These are phyloP conservation scores for Corynascus novoguineensis DNA, from an alignment of 495 filamentous ascomycete genomes.

Conservation along the genomic window DNA sequence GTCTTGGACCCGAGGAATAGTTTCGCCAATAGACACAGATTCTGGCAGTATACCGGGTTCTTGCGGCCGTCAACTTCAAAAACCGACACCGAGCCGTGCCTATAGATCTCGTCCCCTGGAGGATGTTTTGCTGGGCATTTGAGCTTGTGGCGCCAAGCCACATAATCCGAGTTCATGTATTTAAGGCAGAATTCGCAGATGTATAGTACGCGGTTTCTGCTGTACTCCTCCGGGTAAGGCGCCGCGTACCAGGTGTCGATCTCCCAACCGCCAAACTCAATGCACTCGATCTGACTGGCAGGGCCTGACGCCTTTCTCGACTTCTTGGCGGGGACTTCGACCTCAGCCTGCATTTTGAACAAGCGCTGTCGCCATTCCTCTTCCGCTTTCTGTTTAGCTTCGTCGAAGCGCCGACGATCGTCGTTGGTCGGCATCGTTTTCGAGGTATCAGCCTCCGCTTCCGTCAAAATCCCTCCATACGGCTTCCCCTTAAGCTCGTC, in stretches of 20 bases:
- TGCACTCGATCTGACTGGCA: constrained; percentile 94
- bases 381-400: constrained; percentile 81
- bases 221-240: constrained; percentile 97
- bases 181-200: constrained; percentile 99
- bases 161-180: constrained; percentile 98
- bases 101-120: constrained; percentile 95
- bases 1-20: constrained; percentile 96
- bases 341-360: constrained; percentile 43
- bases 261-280: constrained; percentile 94
- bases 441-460: constrained; percentile 84
- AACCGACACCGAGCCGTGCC: constrained; percentile 86
- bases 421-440: constrained; percentile 73
- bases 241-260: constrained; percentile 99
- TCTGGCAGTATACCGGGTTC: constrained; percentile 96
- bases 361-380: constrained; percentile 72
- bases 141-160: constrained; percentile 94
- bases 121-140: constrained; percentile 96
- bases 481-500: constrained; percentile 90
- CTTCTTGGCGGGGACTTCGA: constrained; percentile 42
- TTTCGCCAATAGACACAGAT: constrained; percentile 91
- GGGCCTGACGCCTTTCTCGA: constrained; percentile 70
- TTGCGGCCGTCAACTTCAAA: constrained; percentile 97
- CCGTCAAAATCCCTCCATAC: constrained; percentile 87
- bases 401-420: constrained; percentile 80
- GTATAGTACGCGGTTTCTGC: constrained; percentile 86